These are phyloP conservation scores for Pelargonium fulgidum DNA, from an alignment of 441 rosid species.

Conservation along the genomic window DNA sequence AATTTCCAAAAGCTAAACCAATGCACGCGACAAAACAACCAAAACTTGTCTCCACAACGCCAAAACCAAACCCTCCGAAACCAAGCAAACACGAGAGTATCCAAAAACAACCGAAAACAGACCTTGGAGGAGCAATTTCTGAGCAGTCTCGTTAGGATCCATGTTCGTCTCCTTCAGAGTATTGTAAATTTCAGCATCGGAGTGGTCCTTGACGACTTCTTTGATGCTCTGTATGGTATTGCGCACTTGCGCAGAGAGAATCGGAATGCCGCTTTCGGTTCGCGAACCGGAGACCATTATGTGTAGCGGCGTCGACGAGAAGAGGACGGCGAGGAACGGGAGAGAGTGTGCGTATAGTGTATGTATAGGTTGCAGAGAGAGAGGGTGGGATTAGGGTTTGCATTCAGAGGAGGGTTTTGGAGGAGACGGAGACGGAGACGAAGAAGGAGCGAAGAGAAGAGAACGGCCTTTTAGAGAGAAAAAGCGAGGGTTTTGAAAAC, in stretches of 20 bases:
- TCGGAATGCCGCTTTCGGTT: constrained; percentile 31
- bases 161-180: constrained; percentile 67
- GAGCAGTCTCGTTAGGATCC: constrained; percentile 78
- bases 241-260: constrained; percentile 40
- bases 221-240: constrained; percentile 57
- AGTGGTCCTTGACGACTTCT: constrained; percentile 69
- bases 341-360: neutral
- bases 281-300: constrained; percentile 42
- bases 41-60: too few relatives aligned
- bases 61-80: neutral
- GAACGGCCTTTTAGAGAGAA: constrained; percentile 1
- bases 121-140: constrained; percentile 74
- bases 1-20: too few relatives aligned
- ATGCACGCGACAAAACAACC: too few relatives aligned
- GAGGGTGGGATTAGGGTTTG: constrained; percentile 4
- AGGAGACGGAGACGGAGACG: constrained; percentile 3
- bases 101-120: neutral
- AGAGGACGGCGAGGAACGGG: neutral
- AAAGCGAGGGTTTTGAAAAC: constrained; percentile 20
- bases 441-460: neutral
- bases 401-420: neutral
- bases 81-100: too few relatives aligned
- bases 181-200: constrained; percentile 64
- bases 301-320: neutral
- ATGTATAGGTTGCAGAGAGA: neutral